Evolutionary conservation across 306 rosid species (phyloP).

Genomic region (Sindora glabra): DNA sequence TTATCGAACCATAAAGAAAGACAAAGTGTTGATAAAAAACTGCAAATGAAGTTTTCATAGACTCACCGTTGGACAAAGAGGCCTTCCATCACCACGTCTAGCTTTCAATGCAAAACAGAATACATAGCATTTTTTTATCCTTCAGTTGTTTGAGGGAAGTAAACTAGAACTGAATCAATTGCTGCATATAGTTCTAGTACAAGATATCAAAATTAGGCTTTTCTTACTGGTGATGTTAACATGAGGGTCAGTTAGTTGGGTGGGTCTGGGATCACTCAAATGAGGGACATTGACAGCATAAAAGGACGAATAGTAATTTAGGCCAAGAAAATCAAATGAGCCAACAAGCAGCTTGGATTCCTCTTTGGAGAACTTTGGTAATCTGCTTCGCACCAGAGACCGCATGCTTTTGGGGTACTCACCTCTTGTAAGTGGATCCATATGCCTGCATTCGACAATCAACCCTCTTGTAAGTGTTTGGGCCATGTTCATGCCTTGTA

Average conservation of each 20-base stretch:
- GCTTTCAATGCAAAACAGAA: too few relatives aligned
- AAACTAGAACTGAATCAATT: too few relatives aligned
- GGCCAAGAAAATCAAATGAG: constrained; percentile 36
- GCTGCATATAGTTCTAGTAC: not conserved
- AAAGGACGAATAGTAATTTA: constrained; percentile 2
- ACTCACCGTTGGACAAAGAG: constrained; percentile 30
- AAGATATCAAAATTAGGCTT: not conserved
- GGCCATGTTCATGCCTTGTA: too few relatives aligned
- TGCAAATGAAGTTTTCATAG: not conserved
- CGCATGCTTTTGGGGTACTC: constrained; percentile 62
- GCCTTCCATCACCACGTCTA: constrained; percentile 30
- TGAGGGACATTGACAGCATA: not conserved
- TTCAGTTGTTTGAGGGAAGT: too few relatives aligned
- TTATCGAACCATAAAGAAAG: not conserved
- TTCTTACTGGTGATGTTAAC: constrained; percentile 5
- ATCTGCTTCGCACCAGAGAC: constrained; percentile 35
- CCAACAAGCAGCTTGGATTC: constrained; percentile 39
- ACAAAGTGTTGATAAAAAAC: not conserved
- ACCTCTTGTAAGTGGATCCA: constrained; percentile 53
- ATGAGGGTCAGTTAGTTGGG: not conserved
- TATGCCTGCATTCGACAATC: constrained; percentile 28
- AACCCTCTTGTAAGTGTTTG: too few relatives aligned
- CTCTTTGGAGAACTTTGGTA: constrained; percentile 43
- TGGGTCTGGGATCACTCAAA: not conserved
- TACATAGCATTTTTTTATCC: too few relatives aligned